Evolutionary conservation across 768 basidiomycete genomes (phyloP).

Genomic region (Russula sp.): DNA sequence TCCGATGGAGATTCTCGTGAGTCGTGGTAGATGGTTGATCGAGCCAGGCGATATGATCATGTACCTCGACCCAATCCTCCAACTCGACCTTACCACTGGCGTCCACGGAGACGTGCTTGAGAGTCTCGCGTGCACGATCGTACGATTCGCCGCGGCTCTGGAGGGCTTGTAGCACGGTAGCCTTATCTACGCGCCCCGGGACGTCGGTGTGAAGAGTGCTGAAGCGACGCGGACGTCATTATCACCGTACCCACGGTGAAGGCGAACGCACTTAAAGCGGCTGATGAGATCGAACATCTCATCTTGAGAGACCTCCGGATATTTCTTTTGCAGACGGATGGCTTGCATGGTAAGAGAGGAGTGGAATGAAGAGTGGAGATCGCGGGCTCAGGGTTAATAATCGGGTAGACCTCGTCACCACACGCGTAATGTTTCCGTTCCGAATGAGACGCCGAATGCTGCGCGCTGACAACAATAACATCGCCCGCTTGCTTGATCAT

Average conservation of each 20-base stretch:
- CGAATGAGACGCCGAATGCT: not conserved
- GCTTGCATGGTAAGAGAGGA: conserved; percentile 53
- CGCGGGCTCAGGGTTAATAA: conserved; percentile 7
- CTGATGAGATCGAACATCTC: conserved; percentile 94
- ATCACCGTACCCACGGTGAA: conserved; percentile 1
- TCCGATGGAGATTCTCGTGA: not conserved
- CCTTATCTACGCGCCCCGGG: conserved; percentile 78
- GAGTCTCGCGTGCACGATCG: conserved; percentile 79
- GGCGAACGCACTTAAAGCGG: conserved; percentile 80
- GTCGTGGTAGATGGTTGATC: not conserved
- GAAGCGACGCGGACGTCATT: conserved; percentile 12
- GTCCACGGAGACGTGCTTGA: conserved; percentile 92
- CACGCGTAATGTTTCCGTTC: not conserved
- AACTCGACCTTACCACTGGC: conserved; percentile 93
- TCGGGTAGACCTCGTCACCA: not conserved
- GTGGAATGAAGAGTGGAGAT: not conserved
- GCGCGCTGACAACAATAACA: not conserved
- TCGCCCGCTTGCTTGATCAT: not conserved
- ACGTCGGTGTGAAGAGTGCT: conserved; percentile 73
- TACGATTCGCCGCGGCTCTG: conserved; percentile 83
- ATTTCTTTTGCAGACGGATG: conserved; percentile 84
- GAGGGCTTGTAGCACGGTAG: conserved; percentile 68
- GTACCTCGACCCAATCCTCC: conserved; percentile 96
- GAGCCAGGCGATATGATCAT: conserved; percentile 19
- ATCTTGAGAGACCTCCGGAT: conserved; percentile 83